Base-by-base conservation (phyloP, 176 grass and related monocot species). In the Aegilops speltoides region DNA sequence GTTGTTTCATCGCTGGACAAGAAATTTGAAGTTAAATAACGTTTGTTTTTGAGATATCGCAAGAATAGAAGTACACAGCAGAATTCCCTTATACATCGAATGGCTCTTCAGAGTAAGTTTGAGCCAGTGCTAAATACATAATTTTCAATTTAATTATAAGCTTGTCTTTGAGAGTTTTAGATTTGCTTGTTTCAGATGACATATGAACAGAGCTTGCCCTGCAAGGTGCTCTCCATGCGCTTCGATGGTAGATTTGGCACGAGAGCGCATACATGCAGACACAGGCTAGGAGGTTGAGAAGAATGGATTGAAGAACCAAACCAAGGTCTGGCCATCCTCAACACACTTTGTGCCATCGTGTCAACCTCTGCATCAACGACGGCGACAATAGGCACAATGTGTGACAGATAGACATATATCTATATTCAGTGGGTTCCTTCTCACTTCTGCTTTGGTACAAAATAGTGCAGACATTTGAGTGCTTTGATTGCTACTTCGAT, bases 1-100 rank as follows among this genome's bases (percentile, higher is more conserved):
- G 96, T 95, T 92, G 91, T 95, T 74, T 98, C 93, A 84, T 95
- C 90, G n/a, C 93, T 98, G 91, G 96, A 95, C 79, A 98, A 98
- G 40, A 41, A 41, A 41, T 41, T 98, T 78, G 84, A 95, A 87
- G 96, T 98, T n/a, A 95, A 98, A 23, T 90, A 84, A 77, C 83
- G 56, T 23, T 94, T 20, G 92, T 94, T 91, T 78, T 95, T 10
- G 90, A 98, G 52, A 87, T 95, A 77, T 98, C 95, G 79, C 84
- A 86, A 77, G 88, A 94, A 79, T 84, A 94, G 9, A 92, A 98
- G 80, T 95, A 94, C 75, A 91, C 93, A 23, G 69, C 71, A 82
- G 90, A 98, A 72, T 98, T 98, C 84, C 84, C 91, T 29, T 98
- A 95, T 67, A 95, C 94, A 85, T 98, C 96, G 33, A 98, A 95